Evolutionary conservation across 2,329 filamentous ascomycete species (phyloP).

Genomic region (Cercospora zeina): DNA sequence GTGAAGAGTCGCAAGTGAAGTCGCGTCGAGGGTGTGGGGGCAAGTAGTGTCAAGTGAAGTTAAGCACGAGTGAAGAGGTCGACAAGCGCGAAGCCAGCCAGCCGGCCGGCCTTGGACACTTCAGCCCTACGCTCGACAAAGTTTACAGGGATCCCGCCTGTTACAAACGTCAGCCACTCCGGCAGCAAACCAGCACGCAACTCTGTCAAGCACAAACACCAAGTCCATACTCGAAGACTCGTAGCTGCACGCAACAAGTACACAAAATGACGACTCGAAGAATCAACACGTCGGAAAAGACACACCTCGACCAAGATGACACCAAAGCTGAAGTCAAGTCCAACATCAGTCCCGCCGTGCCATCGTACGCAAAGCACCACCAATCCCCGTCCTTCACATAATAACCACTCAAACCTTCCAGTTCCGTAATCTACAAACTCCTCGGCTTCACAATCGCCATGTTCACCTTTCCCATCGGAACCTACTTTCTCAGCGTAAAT

Average conservation of each 20-base stretch:
- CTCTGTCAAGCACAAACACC: not conserved
- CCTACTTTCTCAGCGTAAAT: constrained; percentile 81
- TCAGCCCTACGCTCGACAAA: constrained; percentile 10
- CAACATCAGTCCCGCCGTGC: constrained; percentile 78
- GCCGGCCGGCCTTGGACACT: not conserved
- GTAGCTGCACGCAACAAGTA: not conserved
- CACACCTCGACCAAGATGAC: constrained; percentile 54
- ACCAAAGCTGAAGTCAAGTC: constrained; percentile 52
- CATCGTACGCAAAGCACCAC: constrained; percentile 58
- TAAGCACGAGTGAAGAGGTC: constrained; percentile 8
- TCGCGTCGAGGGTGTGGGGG: not conserved
- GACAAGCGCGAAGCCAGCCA: not conserved
- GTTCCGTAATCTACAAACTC: constrained; percentile 85
- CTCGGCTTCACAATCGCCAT: constrained; percentile 89
- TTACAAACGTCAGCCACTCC: constrained; percentile 9
- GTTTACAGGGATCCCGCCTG: constrained; percentile 1
- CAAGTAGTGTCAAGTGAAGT: constrained; percentile 1
- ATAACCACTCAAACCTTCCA: constrained; percentile 39
- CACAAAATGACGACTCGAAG: constrained; percentile 67
- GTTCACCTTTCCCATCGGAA: constrained; percentile 81
- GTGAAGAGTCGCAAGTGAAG: not conserved
- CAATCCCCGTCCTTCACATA: not conserved
- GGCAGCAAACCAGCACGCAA: constrained; percentile 4
- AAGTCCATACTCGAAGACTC: constrained; percentile 28
- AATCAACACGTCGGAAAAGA: constrained; percentile 66